phyloP scores from a whole-genome alignment of 208 protist species.

The Trypanosoma avium region DNA sequence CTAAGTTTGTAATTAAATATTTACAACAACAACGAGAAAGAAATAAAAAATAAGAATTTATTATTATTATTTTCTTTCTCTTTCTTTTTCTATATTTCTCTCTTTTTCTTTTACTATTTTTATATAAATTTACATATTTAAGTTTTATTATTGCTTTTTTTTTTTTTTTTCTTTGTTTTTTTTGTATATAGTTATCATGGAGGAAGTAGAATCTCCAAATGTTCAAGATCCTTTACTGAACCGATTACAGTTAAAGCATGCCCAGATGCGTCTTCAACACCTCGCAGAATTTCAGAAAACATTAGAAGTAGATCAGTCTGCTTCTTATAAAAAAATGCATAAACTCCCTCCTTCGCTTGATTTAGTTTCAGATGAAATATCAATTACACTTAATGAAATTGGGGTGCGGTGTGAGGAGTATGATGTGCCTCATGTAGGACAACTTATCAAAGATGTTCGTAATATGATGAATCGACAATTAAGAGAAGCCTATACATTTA shows the following conservation, averaged over 20 bases:
- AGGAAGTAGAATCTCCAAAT: no score
- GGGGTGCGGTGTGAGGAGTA: conserved; percentile 35
- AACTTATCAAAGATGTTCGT: conserved; percentile 63
- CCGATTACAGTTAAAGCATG: conserved; percentile 57
- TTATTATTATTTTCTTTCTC: no score
- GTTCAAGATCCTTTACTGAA: conserved; percentile 35
- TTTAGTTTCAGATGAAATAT: conserved; percentile 67
- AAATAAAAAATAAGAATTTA: no score
- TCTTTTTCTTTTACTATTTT: no score
- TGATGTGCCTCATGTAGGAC: conserved; percentile 22
- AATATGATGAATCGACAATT: conserved; percentile 61
- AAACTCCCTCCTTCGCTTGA: conserved; percentile 57
- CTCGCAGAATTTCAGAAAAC: conserved; percentile 40
- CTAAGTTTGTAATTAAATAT: background rate
- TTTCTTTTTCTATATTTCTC: no score
- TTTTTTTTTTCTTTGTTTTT: conserved; percentile 1
- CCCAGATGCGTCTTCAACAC: conserved; percentile 37
- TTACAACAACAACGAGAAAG: no score
- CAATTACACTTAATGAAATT: conserved; percentile 62
- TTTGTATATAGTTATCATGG: conserved; percentile 2
- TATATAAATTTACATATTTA: background rate
- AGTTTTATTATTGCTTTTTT: background rate
- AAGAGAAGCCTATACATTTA: conserved; percentile 52
- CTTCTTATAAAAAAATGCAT: conserved; percentile 41
- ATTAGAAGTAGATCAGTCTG: conserved; percentile 37